Conservation (phyloP, 352 stramenopile species). For the Globisporangium emineosum region DNA sequence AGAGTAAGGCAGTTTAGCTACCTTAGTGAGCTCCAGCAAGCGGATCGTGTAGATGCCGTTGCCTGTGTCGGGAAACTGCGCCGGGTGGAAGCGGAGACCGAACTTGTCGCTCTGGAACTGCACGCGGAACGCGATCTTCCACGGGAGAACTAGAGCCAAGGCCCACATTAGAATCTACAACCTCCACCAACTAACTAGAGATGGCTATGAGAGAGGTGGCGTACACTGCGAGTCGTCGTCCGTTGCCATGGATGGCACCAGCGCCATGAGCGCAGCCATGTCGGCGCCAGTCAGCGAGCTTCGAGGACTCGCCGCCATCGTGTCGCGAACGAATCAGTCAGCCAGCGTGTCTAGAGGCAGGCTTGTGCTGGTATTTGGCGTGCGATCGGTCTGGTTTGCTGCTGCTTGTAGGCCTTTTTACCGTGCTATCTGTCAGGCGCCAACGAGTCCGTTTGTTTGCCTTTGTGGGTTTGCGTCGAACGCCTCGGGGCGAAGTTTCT, state of each 20-base stretch:
- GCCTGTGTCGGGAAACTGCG: constrained; percentile 76
- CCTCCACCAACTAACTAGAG: too few relatives aligned
- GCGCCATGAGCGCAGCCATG: constrained; percentile 20
- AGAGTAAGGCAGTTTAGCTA: too few relatives aligned
- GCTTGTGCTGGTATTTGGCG: too few relatives aligned
- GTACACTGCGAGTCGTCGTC: constrained; percentile 53
- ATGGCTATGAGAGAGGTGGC: background rate
- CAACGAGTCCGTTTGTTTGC: background rate
- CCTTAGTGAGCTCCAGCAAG: constrained; percentile 71
- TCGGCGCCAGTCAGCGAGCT: constrained; percentile 15
- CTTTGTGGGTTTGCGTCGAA: background rate
- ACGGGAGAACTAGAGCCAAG: constrained; percentile 47
- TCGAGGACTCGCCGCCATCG: constrained; percentile 13
- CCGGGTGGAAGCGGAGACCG: constrained; percentile 71
- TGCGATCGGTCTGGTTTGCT: background rate
- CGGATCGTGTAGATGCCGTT: constrained; percentile 85
- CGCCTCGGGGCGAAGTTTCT: background rate
- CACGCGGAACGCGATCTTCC: constrained; percentile 83
- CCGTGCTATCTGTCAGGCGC: background rate
- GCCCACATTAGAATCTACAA: too few relatives aligned
- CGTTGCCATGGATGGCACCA: constrained; percentile 33
- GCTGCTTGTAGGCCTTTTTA: background rate
- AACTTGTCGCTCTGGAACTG: constrained; percentile 82
- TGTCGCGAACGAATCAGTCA: background rate
- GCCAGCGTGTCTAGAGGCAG: too few relatives aligned